Evolutionary conservation across 2,329 filamentous ascomycete genomes (phyloP), one percentile per base, ranked within the genome.

Genomic region (Annulohypoxylon truncatum): DNA sequence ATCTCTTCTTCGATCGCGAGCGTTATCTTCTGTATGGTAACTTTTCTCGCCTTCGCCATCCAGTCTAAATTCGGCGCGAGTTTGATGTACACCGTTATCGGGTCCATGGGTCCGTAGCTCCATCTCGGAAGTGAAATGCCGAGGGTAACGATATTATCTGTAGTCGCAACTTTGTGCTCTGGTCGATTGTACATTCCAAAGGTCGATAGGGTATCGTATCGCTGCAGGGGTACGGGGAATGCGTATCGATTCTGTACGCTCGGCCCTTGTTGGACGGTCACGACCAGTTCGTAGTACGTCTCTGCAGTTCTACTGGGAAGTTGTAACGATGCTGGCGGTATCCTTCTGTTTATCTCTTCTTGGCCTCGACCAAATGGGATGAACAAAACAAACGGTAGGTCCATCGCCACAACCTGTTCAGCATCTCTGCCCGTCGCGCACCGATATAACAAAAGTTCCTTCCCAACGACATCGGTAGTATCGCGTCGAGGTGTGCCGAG

Each of bases 131-230:
- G 84, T 66, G 94, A 97, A 72, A 97, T 97, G 47, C 92, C 93
- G 58, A 98, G 83, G 7, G 93, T 96, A 66, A 98, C 93, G 58
- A 98, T 83, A 78, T 97, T 96, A 81, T 98, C 96, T 54, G 92
- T 89, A 29, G 94, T 92, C 65, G 90, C 88, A 74, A 96, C 91
- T 60, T 93, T 93, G 64, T 91, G 92, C 79, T 97, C 95, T 13
- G 94, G 95, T 58, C 94, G 91, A 81, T 98, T 98, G 83, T 98
- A 99, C 96, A 98, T 98, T 80, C 96, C 96, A 81, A 99, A 99
- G 1, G 96, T 98, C 42, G 94, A 97, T 51, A 99, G 84, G 1
- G 95, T 99, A 79, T 99, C 96, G 82, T 98, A 99, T 76, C 96
- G 87, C 71, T 93, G 89, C 72, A 99, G 88, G 1, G 95, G 95